Conservation (phyloP, 2,329 filamentous ascomycete species). For the Knoxdaviesia capensis region DNA sequence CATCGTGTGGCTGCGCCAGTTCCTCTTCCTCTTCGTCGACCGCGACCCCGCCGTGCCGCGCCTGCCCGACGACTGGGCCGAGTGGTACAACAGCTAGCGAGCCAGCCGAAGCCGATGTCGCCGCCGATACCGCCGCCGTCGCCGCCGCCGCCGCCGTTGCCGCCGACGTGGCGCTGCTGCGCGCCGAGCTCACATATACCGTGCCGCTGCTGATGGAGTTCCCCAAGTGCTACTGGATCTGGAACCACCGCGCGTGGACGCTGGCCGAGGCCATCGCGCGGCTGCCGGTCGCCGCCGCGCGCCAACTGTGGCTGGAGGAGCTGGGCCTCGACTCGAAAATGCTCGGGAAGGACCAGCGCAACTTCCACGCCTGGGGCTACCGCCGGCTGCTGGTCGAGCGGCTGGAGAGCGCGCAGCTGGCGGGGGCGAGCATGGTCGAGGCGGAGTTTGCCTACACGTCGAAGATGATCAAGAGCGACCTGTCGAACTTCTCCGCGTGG, state of each 20-base stretch:
- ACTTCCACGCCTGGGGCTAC: constrained; percentile 96
- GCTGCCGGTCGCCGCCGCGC: constrained; percentile 34
- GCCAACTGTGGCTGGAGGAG: constrained; percentile 64
- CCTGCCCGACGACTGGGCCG: constrained; percentile 27
- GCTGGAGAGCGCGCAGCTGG: constrained; percentile 39
- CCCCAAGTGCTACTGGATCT: constrained; percentile 99
- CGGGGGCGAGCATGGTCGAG: constrained; percentile 47
- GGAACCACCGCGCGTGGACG: constrained; percentile 86
- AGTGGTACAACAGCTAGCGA: constrained; percentile 32
- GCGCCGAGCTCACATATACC: constrained; percentile 60
- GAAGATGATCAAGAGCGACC: constrained; percentile 62
- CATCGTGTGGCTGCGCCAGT: constrained; percentile 41
- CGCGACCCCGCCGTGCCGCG: constrained; percentile 25
- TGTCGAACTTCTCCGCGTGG: constrained; percentile 97
- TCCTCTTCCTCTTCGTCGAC: constrained; percentile 32
- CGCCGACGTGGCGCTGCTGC: constrained; percentile 29
- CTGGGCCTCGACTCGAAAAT: constrained; percentile 71
- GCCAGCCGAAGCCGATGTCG: constrained; percentile 12
- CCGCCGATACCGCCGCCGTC: constrained; percentile 1
- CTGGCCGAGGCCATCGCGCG: constrained; percentile 49
- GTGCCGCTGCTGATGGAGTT: constrained; percentile 67
- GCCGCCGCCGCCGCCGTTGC: background rate
- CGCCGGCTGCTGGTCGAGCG: constrained; percentile 57
- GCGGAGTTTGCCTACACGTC: constrained; percentile 78
- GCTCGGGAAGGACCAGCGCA: constrained; percentile 67